Base-by-base conservation (phyloP, 2,329 filamentous ascomycete genomes). In the Cercospora janseana region DNA sequence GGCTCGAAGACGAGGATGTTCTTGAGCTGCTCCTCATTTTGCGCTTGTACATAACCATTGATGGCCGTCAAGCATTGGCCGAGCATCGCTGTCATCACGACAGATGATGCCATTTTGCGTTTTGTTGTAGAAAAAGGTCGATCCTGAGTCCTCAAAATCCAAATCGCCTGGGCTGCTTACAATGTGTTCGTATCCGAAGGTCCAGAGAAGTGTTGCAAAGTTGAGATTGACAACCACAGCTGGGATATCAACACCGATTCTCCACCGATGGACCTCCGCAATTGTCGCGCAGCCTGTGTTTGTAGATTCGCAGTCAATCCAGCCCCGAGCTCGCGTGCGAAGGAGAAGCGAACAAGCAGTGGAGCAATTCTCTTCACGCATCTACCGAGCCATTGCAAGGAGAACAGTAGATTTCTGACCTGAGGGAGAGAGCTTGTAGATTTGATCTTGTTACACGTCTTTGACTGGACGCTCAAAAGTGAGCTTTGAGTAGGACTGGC, bases 1-100 rank as follows among this genome's bases (percentile, higher is more conserved):
- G 87, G 86, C 64, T 92, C 87, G 57, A 93, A 84, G 55, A 83
- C 79, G 10, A 94, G 77, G 75, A 82, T 91, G 51, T 82, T 76
- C 55, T 85, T 79, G 10, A 94, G 77, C 55, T 78, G 75, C 24
- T 74, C 71, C 53, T 85, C 86, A 69, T 91, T 79, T 53, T 83
- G 81, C 15, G 71, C 70, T 46, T 78, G 76, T 41, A 91, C 76
- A 50, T 86, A 78, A 15, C 72, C 72, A 45, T 80, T 78, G 47
- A 92, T 79, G 47, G 80, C 79, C 8, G 71, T 69, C 45, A 92
- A 79, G 66, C 91, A 93, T 58, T 85, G 76, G 58, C 82, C 75
- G 34, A 86, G 78, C 28, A 52, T 44, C 3, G 56, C 49, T 21
- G 56, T 54, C 18, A 34, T 46, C 27, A 26, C 37, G 7, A 50